Conservation (phyloP, 2,329 filamentous ascomycete species). For the Emergomyces africanus region DNA sequence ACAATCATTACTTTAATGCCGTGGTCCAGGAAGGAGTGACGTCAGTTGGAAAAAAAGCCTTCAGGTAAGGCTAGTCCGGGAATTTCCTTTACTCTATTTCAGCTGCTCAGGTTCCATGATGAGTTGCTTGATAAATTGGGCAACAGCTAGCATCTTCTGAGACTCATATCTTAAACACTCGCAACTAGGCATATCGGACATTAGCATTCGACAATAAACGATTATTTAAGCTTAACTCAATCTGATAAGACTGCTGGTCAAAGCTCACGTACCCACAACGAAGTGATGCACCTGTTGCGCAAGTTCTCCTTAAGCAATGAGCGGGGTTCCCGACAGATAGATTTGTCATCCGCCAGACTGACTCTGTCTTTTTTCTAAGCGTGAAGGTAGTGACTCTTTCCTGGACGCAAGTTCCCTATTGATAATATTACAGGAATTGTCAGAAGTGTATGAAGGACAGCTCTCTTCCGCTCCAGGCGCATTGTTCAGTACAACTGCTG, state of each 20-base stretch:
- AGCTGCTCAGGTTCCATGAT: too few relatives aligned
- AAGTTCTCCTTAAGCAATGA: neutral
- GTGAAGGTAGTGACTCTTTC: constrained; percentile 7
- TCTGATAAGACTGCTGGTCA: neutral
- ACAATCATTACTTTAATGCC: constrained; percentile 34
- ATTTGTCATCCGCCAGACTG: constrained; percentile 8
- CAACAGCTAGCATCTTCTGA: too few relatives aligned
- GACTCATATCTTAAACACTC: too few relatives aligned
- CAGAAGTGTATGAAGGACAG: neutral
- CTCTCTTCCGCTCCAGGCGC: neutral
- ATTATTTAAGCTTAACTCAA: neutral
- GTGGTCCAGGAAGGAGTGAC: constrained; percentile 37
- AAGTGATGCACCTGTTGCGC: neutral
- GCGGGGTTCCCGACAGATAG: neutral
- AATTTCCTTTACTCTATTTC: too few relatives aligned
- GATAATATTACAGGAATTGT: constrained; percentile 6
- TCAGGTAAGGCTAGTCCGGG: neutral
- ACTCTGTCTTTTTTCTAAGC: constrained; percentile 6
- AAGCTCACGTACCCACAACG: neutral
- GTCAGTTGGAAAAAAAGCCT: constrained; percentile 10
- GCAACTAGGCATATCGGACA: too few relatives aligned
- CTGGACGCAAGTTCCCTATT: constrained; percentile 8
- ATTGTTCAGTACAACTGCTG: neutral
- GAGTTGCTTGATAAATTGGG: too few relatives aligned
- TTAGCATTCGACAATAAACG: too few relatives aligned